A percentile compares a stretch with the other conserved stretches of the same genome.
Conservation (phyloP, 2,329 filamentous ascomycete species). For the Coleophoma cylindrospora region DNA sequence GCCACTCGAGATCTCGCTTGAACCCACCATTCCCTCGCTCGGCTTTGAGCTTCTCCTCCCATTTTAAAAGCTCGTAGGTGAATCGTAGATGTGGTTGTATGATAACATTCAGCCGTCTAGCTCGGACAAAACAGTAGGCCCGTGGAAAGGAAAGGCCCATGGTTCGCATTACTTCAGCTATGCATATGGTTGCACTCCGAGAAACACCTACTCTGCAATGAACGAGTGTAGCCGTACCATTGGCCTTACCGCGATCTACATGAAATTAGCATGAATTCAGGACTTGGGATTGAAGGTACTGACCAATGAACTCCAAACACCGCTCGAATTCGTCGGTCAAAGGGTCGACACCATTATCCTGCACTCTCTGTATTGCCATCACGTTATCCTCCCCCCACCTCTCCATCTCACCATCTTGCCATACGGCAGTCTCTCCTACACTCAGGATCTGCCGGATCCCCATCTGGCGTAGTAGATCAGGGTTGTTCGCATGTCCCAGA, state of each 20-base stretch:
- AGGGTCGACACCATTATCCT: slow-evolving; percentile 95
- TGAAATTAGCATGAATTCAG: slow-evolving; percentile 8
- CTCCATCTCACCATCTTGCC: slow-evolving; percentile 66
- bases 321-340: slow-evolving; percentile 79
- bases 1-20: slow-evolving; percentile 85
- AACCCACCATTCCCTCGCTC: slow-evolving; percentile 37
- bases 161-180: slow-evolving; percentile 94
- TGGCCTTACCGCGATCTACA: slow-evolving; percentile 70
- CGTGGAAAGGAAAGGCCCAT: slow-evolving; percentile 78
- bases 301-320: slow-evolving; percentile 90
- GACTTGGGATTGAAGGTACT: slow-evolving; percentile 29
- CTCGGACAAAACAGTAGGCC: slow-evolving; percentile 94
- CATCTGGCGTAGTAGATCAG: slow-evolving; percentile 70
- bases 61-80: slow-evolving; percentile 90
- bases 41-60: slow-evolving; percentile 69
- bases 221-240: slow-evolving; percentile 81
- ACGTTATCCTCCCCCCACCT: slow-evolving; percentile 75
- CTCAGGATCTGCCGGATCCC: slow-evolving; percentile 87
- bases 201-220: slow-evolving; percentile 97
- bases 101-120: slow-evolving; percentile 89
- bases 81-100: slow-evolving; percentile 96
- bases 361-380: slow-evolving; percentile 76
- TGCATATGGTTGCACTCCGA: slow-evolving; percentile 93
- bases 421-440: slow-evolving; percentile 83
- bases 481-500: slow-evolving; percentile 88